Conservation (phyloP, 2,329 filamentous ascomycete species). For the Niveomyces coronatus region DNA sequence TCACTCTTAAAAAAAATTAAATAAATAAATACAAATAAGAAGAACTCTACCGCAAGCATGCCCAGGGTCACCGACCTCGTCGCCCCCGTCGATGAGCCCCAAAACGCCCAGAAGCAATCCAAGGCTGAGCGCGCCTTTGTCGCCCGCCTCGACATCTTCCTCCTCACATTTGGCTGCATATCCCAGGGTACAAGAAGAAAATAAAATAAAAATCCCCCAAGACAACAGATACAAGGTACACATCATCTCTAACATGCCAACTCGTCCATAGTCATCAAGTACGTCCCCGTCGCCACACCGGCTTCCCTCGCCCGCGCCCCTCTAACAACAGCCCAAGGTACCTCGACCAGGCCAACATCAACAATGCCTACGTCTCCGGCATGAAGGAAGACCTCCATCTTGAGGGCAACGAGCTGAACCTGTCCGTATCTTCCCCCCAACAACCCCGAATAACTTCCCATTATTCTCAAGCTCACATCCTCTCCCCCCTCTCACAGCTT, state of each 20-base stretch:
- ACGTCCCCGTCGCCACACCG: background rate
- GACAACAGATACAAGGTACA: no score
- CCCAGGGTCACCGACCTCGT: slow-evolving; percentile 4
- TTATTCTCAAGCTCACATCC: background rate
- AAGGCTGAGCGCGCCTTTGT: slow-evolving; percentile 9
- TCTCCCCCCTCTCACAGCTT: slow-evolving; percentile 12
- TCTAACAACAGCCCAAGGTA: slow-evolving; percentile 1
- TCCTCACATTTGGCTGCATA: slow-evolving; percentile 14
- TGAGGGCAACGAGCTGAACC: slow-evolving; percentile 10
- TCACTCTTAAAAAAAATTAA: no score
- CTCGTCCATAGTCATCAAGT: slow-evolving; percentile 14
- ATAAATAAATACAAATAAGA: no score
- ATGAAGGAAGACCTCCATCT: slow-evolving; percentile 17
- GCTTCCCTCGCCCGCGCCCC: background rate
- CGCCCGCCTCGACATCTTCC: slow-evolving; percentile 11
- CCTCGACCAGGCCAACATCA: slow-evolving; percentile 19
- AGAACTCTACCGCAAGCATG: background rate
- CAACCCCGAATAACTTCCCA: no score
- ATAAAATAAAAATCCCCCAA: no score
- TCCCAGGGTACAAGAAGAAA: slow-evolving; percentile 13
- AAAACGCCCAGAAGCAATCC: slow-evolving; percentile 4
- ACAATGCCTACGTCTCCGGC: slow-evolving; percentile 18
- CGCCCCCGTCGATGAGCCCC: slow-evolving; percentile 2
- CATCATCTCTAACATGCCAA: slow-evolving; percentile 2
- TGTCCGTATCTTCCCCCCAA: background rate